phyloP scores from a whole-genome alignment of 768 basidiomycete genomes.

The Suillus americanus region DNA sequence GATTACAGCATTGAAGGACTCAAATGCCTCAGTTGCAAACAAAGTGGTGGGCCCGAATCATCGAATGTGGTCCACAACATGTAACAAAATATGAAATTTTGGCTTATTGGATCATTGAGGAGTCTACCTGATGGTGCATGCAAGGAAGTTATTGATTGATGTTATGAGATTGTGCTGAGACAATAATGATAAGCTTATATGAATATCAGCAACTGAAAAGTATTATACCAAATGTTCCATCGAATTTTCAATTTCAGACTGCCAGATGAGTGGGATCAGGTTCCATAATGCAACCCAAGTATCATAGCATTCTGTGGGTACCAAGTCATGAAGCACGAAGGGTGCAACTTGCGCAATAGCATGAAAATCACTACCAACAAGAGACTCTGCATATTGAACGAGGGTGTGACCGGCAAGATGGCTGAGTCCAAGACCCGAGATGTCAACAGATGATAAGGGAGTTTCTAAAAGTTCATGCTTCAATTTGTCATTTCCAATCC shows the following conservation, averaged over 20 bases:
- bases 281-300: conserved; percentile 35
- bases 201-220: conserved; percentile 6
- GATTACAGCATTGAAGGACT: no score
- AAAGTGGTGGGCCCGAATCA: no score
- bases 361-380: conserved; percentile 21
- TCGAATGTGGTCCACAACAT: no score
- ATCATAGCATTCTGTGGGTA: conserved; percentile 19
- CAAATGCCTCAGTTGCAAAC: no score
- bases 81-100: no score
- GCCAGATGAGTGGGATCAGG: conserved; percentile 39
- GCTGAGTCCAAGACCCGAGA: conserved; percentile 12
- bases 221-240: conserved; percentile 33
- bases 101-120: no score
- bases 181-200: no score
- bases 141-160: no score
- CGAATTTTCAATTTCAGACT: conserved; percentile 37
- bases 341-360: conserved; percentile 16
- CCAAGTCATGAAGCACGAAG: conserved; percentile 14
- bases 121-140: no score
- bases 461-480: conserved; percentile 7
- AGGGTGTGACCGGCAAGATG: conserved; percentile 13
- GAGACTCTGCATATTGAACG: conserved; percentile 20
- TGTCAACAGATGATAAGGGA: conserved; percentile 10
- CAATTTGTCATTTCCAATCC: conserved; percentile 4
- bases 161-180: no score